These are phyloP conservation scores for Penicillium lagena DNA, from an alignment of 495 filamentous ascomycete genomes.

Conservation along the genomic window DNA sequence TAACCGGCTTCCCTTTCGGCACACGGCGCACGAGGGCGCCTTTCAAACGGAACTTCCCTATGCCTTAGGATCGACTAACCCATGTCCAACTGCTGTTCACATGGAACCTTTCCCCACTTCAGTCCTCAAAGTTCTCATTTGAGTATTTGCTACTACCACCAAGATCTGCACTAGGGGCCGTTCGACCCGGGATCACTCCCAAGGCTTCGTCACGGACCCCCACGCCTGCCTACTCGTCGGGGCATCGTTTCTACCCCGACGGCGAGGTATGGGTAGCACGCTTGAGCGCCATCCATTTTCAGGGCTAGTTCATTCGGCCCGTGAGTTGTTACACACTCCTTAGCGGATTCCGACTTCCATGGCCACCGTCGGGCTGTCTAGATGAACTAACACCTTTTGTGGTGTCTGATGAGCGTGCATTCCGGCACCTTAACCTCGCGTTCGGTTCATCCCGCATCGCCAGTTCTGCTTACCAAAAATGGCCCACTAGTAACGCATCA, in stretches of 20 bases:
- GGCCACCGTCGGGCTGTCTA: constrained; percentile 58
- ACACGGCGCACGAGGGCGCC: constrained; percentile 49
- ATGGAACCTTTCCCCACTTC: constrained; percentile 67
- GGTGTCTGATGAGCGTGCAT: constrained; percentile 65
- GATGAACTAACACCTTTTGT: constrained; percentile 61
- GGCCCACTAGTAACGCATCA: constrained; percentile 58
- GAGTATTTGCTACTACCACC: constrained; percentile 72
- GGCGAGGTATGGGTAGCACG: constrained; percentile 60
- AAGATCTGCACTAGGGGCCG: constrained; percentile 67
- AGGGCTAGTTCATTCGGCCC: constrained; percentile 58
- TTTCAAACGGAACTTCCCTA: constrained; percentile 62
- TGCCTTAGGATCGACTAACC: constrained; percentile 63
- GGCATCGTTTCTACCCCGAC: constrained; percentile 54
- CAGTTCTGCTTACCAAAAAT: constrained; percentile 70
- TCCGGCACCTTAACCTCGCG: constrained; percentile 66
- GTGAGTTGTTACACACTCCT: constrained; percentile 59
- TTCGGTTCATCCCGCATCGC: constrained; percentile 64
- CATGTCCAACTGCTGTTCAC: constrained; percentile 65
- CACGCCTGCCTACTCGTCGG: constrained; percentile 49
- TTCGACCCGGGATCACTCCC: constrained; percentile 61
- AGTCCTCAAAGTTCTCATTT: constrained; percentile 70
- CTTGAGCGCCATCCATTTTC: constrained; percentile 63
- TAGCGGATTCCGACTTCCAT: constrained; percentile 61
- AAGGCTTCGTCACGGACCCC: constrained; percentile 56
- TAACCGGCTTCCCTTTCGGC: constrained; percentile 66